Evolutionary conservation across 78 protist genomes (phyloP).

Genomic region (Andalucia godoyi): DNA sequence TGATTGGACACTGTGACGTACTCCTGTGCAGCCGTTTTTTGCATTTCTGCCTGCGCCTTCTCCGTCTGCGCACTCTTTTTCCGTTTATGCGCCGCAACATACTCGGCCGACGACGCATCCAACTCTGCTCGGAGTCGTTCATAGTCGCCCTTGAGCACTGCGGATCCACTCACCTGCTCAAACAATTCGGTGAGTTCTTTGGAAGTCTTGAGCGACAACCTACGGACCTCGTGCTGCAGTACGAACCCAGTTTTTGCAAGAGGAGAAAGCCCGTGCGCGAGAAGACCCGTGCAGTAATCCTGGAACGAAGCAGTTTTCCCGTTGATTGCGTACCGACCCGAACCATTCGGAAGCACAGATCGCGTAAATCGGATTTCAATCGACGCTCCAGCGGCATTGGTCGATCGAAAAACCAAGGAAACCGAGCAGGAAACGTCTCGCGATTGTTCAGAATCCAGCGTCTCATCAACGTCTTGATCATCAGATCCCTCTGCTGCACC

Average conservation of each 20-base stretch:
- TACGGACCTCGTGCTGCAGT: conserved; percentile 87
- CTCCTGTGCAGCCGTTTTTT: conserved; percentile 71
- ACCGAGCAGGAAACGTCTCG: too few relatives aligned
- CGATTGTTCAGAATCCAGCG: too few relatives aligned
- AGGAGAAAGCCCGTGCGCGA: conserved; percentile 24
- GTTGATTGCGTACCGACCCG: conserved; percentile 21
- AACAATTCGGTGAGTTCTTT: conserved; percentile 69
- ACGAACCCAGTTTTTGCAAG: conserved; percentile 80
- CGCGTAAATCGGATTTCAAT: conserved; percentile 13
- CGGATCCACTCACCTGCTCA: conserved; percentile 66
- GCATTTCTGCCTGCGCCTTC: conserved; percentile 47
- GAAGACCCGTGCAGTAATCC: conserved; percentile 35
- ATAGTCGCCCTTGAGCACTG: conserved; percentile 23
- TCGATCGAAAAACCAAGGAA: too few relatives aligned
- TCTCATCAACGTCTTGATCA: background rate
- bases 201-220: conserved; percentile 61
- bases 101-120: conserved; percentile 27
- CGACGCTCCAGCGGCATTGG: too few relatives aligned
- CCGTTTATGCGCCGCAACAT: background rate
- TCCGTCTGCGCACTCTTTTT: conserved; percentile 50
- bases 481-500: background rate
- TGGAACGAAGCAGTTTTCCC: conserved; percentile 10
- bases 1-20: conserved; percentile 15
- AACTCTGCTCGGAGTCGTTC: conserved; percentile 9
- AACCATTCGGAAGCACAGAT: conserved; percentile 1